Conservation (phyloP, 2,329 filamentous ascomycete species). For the Beauveria sp. region DNA sequence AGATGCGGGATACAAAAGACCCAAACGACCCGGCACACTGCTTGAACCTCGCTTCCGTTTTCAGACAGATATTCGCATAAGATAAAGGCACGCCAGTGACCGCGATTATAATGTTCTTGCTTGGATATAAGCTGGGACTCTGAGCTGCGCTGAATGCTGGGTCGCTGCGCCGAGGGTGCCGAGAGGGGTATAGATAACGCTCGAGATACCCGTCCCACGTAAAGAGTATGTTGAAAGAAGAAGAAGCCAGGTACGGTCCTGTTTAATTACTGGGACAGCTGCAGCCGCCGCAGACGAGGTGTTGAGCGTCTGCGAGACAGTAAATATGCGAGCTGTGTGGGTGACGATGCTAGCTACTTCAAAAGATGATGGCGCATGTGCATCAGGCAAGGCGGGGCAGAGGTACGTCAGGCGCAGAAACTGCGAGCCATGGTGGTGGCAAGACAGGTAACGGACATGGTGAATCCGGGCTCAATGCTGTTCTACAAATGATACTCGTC, state of each 20-base stretch:
- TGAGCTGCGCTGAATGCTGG: neutral
- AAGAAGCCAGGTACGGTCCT: neutral
- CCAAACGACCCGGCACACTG: neutral
- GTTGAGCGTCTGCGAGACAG: neutral
- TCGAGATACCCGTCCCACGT: neutral
- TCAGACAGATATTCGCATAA: neutral
- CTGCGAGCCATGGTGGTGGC: neutral
- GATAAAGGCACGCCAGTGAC: neutral
- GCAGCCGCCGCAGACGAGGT: neutral
- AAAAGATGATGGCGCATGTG: neutral
- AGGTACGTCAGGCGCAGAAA: slow-evolving; percentile 7
- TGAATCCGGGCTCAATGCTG: neutral
- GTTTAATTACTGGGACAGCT: neutral
- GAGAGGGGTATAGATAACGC: slow-evolving; percentile 4
- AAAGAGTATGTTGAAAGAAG: neutral
- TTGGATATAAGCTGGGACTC: neutral
- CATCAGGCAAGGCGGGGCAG: slow-evolving; percentile 10
- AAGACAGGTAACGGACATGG: neutral
- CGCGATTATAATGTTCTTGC: neutral
- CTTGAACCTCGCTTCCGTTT: neutral
- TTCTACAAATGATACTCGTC: too few relatives aligned
- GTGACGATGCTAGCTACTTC: slow-evolving; percentile 5
- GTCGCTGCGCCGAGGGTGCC: slow-evolving; percentile 1
- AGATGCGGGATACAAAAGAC: neutral
- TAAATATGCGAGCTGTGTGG: neutral